Conservation (phyloP, 2,329 filamentous ascomycete species). For the Periconia sp. region DNA sequence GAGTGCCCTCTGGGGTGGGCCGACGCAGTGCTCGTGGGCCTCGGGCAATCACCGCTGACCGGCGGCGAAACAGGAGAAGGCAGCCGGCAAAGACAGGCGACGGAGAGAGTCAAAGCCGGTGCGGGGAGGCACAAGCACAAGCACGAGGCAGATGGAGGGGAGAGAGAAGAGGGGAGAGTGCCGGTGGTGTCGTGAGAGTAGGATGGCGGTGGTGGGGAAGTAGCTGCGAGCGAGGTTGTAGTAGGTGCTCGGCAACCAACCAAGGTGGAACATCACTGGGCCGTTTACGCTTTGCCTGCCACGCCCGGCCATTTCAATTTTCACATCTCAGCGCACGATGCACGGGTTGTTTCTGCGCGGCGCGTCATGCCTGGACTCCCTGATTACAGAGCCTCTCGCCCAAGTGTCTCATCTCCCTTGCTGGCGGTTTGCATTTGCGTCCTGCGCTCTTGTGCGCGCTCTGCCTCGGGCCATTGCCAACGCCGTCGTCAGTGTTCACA, state of each 20-base stretch:
- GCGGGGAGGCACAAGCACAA: not conserved
- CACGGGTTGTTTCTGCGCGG: slow-evolving; percentile 7
- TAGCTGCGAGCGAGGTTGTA: slow-evolving; percentile 4
- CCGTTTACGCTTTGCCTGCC: not conserved
- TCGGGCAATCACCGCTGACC: slow-evolving; percentile 23
- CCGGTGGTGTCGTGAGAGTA: slow-evolving; percentile 5
- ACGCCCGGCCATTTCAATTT: slow-evolving; percentile 14
- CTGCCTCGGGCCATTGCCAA: not conserved
- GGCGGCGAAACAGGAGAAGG: slow-evolving; percentile 20
- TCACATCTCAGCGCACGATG: slow-evolving; percentile 6
- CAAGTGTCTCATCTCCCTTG: slow-evolving; percentile 8
- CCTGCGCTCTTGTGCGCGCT: not conserved
- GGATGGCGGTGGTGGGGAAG: not conserved
- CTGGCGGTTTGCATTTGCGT: not conserved
- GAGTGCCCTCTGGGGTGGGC: not conserved
- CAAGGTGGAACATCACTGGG: slow-evolving; percentile 7
- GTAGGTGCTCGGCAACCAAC: slow-evolving; percentile 8
- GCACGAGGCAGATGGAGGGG: slow-evolving; percentile 13
- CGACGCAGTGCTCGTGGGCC: slow-evolving; percentile 10
- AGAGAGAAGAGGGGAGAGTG: slow-evolving; percentile 6
- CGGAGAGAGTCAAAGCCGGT: not conserved
- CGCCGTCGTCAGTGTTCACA: not conserved
- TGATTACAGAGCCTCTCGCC: slow-evolving; percentile 5
- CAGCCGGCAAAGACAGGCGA: slow-evolving; percentile 3
- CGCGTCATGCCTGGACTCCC: slow-evolving; percentile 11